Evolutionary conservation across 768 basidiomycete species (phyloP).

Genomic region (Mycena sanguinolenta): DNA sequence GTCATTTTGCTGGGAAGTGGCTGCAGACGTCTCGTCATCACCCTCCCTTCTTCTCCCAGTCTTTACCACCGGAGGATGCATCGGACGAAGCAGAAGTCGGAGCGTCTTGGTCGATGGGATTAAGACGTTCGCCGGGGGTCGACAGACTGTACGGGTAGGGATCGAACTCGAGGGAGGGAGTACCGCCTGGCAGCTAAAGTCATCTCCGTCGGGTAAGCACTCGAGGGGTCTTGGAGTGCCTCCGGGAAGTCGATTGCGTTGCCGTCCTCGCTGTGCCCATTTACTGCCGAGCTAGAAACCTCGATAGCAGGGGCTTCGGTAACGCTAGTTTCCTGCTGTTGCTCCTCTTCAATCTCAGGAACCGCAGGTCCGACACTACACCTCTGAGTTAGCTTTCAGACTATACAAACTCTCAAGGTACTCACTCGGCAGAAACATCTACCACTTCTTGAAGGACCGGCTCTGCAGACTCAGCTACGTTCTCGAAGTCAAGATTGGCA

Average conservation of each 20-base stretch:
- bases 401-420: neutral
- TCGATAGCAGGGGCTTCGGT: neutral
- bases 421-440: slow-evolving; percentile 4
- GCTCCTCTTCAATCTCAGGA: neutral
- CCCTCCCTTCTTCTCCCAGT: slow-evolving; percentile 18
- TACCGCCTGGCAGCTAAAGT: slow-evolving; percentile 43
- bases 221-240: neutral
- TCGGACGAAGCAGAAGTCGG: neutral
- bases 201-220: slow-evolving; percentile 20
- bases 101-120: slow-evolving; percentile 25
- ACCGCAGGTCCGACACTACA: neutral
- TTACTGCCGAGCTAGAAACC: neutral
- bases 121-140: slow-evolving; percentile 48
- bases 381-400: neutral
- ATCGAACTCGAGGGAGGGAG: slow-evolving; percentile 53
- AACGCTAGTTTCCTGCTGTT: too few relatives aligned
- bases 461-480: neutral
- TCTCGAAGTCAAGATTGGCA: slow-evolving; percentile 4
- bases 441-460: neutral
- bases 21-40: slow-evolving; percentile 18
- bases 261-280: neutral
- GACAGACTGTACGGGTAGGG: slow-evolving; percentile 65
- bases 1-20: slow-evolving; percentile 15
- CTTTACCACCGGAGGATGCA: slow-evolving; percentile 5
- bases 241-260: neutral